These are phyloP conservation scores for Kuraishia piskuri DNA, from an alignment of 805 yeast genomes.

Conservation along the genomic window DNA sequence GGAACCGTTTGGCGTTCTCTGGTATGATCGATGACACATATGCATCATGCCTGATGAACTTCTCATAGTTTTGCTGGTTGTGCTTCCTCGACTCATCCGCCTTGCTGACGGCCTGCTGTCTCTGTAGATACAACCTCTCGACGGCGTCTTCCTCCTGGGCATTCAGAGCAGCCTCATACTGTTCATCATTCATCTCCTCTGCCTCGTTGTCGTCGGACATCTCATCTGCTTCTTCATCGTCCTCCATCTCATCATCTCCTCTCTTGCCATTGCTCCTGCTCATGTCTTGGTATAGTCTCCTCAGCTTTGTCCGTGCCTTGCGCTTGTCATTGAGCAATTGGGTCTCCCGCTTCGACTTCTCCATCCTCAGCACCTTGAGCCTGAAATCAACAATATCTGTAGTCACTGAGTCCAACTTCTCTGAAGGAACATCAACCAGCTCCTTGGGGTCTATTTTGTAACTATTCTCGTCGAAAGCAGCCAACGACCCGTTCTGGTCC, in stretches of 20 bases:
- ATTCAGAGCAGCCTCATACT: slow-evolving; percentile 12
- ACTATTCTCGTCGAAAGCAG: slow-evolving; percentile 7
- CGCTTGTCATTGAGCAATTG: slow-evolving; percentile 39
- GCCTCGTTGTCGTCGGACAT: slow-evolving; percentile 21
- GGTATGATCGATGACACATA: slow-evolving; percentile 14
- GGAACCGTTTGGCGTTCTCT: slow-evolving; percentile 14
- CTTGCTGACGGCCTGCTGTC: slow-evolving; percentile 12
- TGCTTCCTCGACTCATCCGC: slow-evolving; percentile 21
- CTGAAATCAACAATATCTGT: slow-evolving; percentile 49
- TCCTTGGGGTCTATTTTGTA: slow-evolving; percentile 53
- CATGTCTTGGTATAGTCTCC: slow-evolving; percentile 27
- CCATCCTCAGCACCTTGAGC: slow-evolving; percentile 42
- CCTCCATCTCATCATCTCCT: slow-evolving; percentile 13
- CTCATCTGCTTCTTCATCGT: slow-evolving; percentile 15
- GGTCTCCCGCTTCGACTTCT: slow-evolving; percentile 39
- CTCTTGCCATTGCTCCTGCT: slow-evolving; percentile 5
- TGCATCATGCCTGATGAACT: slow-evolving; percentile 17
- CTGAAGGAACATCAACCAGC: slow-evolving; percentile 46
- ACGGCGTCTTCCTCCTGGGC: slow-evolving; percentile 12
- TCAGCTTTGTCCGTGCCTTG: slow-evolving; percentile 37
- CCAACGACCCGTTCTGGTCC: slow-evolving; percentile 7
- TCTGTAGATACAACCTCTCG: slow-evolving; percentile 9
- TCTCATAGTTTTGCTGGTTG: slow-evolving; percentile 24
- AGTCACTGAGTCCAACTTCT: slow-evolving; percentile 41
- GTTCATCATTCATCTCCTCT: slow-evolving; percentile 19